Evolutionary conservation across 352 stramenopile species (phyloP).

Genomic region (Plasmopara viticola): DNA sequence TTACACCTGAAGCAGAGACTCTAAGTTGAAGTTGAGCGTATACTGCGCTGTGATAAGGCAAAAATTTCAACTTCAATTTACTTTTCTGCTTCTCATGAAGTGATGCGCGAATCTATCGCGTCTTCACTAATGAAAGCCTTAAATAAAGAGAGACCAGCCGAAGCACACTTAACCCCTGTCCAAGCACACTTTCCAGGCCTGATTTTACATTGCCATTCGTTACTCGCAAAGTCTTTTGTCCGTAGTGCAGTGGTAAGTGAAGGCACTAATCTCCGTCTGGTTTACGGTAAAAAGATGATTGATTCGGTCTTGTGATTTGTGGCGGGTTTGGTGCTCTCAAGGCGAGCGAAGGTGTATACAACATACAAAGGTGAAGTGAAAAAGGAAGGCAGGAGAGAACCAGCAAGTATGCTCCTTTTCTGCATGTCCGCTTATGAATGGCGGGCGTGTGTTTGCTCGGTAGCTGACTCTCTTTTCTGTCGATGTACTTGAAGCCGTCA

Average conservation of each 20-base stretch:
- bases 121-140: no score
- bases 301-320: conserved; percentile 25
- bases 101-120: no score
- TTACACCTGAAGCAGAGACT: not conserved
- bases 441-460: conserved; percentile 31
- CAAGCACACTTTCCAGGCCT: not conserved
- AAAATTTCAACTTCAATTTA: conserved; percentile 31
- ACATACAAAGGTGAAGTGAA: conserved; percentile 27
- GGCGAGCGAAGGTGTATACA: conserved; percentile 1
- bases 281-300: conserved; percentile 16
- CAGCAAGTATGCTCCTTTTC: conserved; percentile 31
- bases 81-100: not conserved
- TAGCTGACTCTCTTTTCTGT: conserved; percentile 34
- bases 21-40: conserved; percentile 26
- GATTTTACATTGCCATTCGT: conserved; percentile 17
- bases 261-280: conserved; percentile 4
- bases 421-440: conserved; percentile 31
- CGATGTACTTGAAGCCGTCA: conserved; percentile 54
- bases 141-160: no score
- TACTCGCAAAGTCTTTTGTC: no score
- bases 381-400: conserved; percentile 9
- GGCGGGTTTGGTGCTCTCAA: conserved; percentile 19
- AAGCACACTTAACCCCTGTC: no score
- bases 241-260: not conserved
- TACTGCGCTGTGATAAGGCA: conserved; percentile 12